Evolutionary conservation across 805 yeast genomes (phyloP), one percentile per base, ranked within the genome.

Genomic region (Ogataea ganodermae): DNA sequence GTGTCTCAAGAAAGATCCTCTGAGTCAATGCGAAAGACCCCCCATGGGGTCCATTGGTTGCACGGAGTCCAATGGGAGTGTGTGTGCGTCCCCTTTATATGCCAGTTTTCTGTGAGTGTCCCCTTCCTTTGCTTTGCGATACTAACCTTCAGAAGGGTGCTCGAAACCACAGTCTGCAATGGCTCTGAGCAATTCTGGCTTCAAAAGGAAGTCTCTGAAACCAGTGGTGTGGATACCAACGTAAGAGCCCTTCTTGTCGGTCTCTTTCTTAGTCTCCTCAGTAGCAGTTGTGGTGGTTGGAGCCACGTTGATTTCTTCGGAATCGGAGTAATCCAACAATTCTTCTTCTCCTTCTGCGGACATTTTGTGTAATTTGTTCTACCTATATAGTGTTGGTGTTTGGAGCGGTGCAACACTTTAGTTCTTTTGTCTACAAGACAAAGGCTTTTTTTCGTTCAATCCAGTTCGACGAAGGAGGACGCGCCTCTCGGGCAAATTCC

Each of bases 281-380:
- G 70, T 65, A 28, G 61, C 68, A 16, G 66, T 67, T 48, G 76
- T 70, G 51, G 75, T 67, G 54, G 81, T 66, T 64, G 80, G 79
- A 57, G 79, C 80, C 59, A 86, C 89, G 62, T 89, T 84, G 70
- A 88, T 85, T 71, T 94, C 98, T 76, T 92, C 99, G 70, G 95
- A 87, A 70, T 94, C 99, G 69, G 97, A 91, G 83, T 94, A 94
- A 71, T 94, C 99, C 74, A 94, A 84, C 69, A 94, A 83, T 80
- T 94, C 99, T 87, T 94, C 99, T 86, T 92, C 98, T 66, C 94
- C 95, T 80, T 87, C 95, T 85, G 88, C 87, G 48, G 96, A 89
- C 96, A 89, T 87, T 8, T 16, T 26, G 33, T 30, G 18, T 22
- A n/a, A n/a, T n/a, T n/a, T n/a, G 8, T 21, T 8, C 23, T 33